Conservation (phyloP, 2,329 filamentous ascomycete species). For the Aspergillus pseudonomiae region DNA sequence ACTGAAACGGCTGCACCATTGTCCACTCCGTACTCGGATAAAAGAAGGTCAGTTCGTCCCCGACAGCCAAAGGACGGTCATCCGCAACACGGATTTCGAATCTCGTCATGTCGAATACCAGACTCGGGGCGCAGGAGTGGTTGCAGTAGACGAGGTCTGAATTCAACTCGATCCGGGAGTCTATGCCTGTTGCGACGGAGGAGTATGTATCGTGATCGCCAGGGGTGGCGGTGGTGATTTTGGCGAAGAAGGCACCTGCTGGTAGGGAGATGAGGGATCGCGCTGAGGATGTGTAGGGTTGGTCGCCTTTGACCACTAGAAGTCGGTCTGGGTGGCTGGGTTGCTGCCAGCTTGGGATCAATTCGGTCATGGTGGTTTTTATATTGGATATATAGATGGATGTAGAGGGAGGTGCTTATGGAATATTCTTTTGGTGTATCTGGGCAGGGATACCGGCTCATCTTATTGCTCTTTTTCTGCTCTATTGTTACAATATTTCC, state of each 20-base stretch:
- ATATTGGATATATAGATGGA: background rate
- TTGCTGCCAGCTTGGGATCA: constrained; percentile 4
- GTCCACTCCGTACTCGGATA: constrained; percentile 48
- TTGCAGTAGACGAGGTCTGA: constrained; percentile 57
- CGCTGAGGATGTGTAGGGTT: constrained; percentile 1
- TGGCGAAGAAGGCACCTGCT: constrained; percentile 5
- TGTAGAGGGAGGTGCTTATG: background rate
- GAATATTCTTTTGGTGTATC: too few relatives aligned
- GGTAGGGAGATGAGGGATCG: background rate
- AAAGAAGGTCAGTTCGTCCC: constrained; percentile 45
- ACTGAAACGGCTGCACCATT: constrained; percentile 43
- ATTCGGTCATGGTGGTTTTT: background rate
- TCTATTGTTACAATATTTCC: too few relatives aligned
- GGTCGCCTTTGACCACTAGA: background rate
- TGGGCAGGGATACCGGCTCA: too few relatives aligned
- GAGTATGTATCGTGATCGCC: constrained; percentile 37
- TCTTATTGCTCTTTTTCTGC: too few relatives aligned
- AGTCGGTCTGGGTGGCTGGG: constrained; percentile 1
- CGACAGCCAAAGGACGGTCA: constrained; percentile 34
- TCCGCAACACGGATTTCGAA: constrained; percentile 32
- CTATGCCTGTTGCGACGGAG: constrained; percentile 46
- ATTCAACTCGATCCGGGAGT: constrained; percentile 52
- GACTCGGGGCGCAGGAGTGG: constrained; percentile 52
- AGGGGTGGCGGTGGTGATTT: constrained; percentile 5
- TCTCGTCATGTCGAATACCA: constrained; percentile 52